Conservation (phyloP, 2,329 filamentous ascomycete genomes). For the Phyllosticta ampelicida region DNA sequence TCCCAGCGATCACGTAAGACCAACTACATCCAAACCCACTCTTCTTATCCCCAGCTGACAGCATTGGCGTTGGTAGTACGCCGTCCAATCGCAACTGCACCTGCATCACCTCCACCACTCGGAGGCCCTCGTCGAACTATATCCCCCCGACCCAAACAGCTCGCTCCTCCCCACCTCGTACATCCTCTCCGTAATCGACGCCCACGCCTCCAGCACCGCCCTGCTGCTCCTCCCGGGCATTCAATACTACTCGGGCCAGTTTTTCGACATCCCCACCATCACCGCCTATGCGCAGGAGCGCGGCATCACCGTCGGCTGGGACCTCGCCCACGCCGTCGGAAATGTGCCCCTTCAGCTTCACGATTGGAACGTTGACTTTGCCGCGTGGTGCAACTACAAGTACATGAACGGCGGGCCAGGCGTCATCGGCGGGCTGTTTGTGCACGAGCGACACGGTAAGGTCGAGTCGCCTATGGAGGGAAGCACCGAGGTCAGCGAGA, state of each 20-base stretch:
- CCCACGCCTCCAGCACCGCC: slow-evolving; percentile 61
- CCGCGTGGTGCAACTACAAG: slow-evolving; percentile 90
- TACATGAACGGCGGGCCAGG: slow-evolving; percentile 84
- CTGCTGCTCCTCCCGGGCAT: slow-evolving; percentile 75
- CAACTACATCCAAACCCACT: background rate
- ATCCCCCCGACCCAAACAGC: slow-evolving; percentile 41
- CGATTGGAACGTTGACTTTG: slow-evolving; percentile 86
- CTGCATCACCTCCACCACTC: slow-evolving; percentile 58
- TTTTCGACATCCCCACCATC: slow-evolving; percentile 72
- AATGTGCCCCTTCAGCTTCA: slow-evolving; percentile 72
- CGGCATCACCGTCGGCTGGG: slow-evolving; percentile 72
- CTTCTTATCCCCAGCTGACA: background rate
- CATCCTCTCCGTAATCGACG: slow-evolving; percentile 62
- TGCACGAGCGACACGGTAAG: slow-evolving; percentile 62
- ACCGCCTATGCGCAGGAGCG: slow-evolving; percentile 63
- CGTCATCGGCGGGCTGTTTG: slow-evolving; percentile 67
- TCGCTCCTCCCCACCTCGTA: slow-evolving; percentile 59
- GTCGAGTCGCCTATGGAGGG: slow-evolving; percentile 31
- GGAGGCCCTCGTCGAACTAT: slow-evolving; percentile 62
- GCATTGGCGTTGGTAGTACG: slow-evolving; percentile 47
- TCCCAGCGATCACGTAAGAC: slow-evolving; percentile 65
- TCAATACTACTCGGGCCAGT: slow-evolving; percentile 86
- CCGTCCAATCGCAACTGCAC: slow-evolving; percentile 68
- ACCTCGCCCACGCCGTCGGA: slow-evolving; percentile 75
- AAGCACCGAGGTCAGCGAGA: slow-evolving; percentile 18